A percentile compares a stretch with the other conserved stretches of the same genome.
Conservation (phyloP, 2,329 filamentous ascomycete genomes). For the Pseudohalonectria lignicola region DNA sequence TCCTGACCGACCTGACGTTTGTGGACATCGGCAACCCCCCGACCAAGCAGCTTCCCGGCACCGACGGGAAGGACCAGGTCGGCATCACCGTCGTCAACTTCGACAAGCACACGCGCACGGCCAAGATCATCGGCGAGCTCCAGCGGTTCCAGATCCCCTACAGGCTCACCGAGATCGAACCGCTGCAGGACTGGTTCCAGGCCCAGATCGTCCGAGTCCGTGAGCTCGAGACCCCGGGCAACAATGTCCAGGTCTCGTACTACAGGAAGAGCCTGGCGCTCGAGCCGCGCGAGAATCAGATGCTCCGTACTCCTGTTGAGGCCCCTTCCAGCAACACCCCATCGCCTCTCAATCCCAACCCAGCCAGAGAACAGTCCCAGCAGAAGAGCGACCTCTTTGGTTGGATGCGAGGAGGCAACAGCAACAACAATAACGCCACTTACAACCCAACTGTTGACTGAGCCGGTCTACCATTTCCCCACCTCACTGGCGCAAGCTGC, state of each 20-base stretch:
- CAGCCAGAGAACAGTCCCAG: neutral
- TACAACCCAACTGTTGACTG: neutral
- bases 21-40: constrained; percentile 88
- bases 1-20: constrained; percentile 91
- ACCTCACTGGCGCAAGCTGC: neutral
- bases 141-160: constrained; percentile 96
- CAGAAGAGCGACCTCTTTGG: constrained; percentile 8
- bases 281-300: constrained; percentile 55
- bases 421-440: neutral
- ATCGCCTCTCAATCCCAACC: no score
- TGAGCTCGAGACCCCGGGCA: constrained; percentile 33
- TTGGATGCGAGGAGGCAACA: constrained; percentile 9
- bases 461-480: neutral
- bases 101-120: constrained; percentile 90
- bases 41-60: constrained; percentile 60
- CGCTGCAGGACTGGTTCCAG: constrained; percentile 89
- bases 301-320: constrained; percentile 17
- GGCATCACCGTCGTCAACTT: constrained; percentile 86
- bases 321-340: no score
- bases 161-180: constrained; percentile 67
- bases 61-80: constrained; percentile 41
- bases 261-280: constrained; percentile 78
- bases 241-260: constrained; percentile 48
- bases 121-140: constrained; percentile 89
- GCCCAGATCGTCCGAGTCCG: constrained; percentile 70